Percentiles rank a stretch among this genome's conserved stretches.
phyloP scores from a whole-genome alignment of 768 basidiomycete genomes.

The Stropharia rugosoannulata region DNA sequence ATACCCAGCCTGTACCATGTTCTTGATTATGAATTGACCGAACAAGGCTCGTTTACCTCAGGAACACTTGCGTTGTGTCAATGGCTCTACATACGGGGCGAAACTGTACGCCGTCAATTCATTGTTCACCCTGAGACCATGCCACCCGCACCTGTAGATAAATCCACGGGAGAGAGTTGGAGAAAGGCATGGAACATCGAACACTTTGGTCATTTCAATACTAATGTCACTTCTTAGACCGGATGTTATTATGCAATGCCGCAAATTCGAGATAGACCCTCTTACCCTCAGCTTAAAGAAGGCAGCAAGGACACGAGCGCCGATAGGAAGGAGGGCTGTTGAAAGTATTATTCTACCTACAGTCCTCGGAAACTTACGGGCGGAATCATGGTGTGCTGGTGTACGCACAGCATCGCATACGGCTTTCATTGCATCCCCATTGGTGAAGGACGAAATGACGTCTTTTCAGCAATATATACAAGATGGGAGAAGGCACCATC shows the following conservation, averaged over 20 bases:
- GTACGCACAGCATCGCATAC: conserved; percentile 10
- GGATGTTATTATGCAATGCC: conserved; percentile 9
- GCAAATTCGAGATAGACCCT: conserved; percentile 1
- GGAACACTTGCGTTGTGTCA: neutral
- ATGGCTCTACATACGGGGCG: neutral
- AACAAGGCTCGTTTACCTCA: neutral
- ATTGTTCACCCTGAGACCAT: no score
- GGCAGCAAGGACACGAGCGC: conserved; percentile 2
- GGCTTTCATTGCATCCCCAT: conserved; percentile 33
- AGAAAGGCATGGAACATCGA: neutral
- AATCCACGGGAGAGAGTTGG: no score
- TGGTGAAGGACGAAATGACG: conserved; percentile 34
- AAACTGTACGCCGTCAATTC: no score
- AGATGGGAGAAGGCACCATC: no score
- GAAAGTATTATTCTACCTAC: conserved; percentile 9
- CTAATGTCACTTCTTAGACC: neutral
- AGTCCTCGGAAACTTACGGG: neutral
- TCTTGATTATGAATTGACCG: neutral
- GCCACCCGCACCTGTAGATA: no score
- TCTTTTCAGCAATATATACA: no score
- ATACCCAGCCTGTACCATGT: neutral
- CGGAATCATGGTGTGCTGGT: no score
- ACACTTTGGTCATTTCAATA: neutral
- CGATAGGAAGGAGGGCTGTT: conserved; percentile 5
- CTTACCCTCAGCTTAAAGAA: neutral